Conservation (phyloP, 2,329 filamentous ascomycete genomes). For the Aspergillus fischeri region DNA sequence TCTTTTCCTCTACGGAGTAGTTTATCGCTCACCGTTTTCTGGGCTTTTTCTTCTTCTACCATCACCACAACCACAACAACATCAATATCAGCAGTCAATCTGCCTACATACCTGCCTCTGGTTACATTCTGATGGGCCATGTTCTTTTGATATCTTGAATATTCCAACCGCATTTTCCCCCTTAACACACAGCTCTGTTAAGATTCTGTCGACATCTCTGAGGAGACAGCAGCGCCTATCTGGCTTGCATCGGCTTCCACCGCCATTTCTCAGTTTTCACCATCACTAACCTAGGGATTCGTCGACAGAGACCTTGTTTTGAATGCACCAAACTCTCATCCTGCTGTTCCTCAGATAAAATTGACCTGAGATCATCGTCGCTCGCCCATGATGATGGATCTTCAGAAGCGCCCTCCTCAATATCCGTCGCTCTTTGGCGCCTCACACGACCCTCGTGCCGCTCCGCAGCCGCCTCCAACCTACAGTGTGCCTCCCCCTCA, state of each 20-base stretch:
- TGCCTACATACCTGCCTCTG: not conserved
- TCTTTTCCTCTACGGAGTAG: not conserved
- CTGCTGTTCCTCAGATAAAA: not conserved
- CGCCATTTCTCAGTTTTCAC: conserved; percentile 10
- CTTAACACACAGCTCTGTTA: not conserved
- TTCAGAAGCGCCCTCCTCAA: conserved; percentile 17
- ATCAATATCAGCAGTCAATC: not conserved
- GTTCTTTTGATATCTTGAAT: not conserved
- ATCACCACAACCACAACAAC: not conserved
- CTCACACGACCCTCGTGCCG: conserved; percentile 25
- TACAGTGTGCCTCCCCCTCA: conserved; percentile 3
- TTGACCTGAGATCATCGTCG: not conserved
- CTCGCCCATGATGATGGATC: conserved; percentile 22
- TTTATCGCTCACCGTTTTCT: conserved; percentile 10
- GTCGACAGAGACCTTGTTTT: not conserved
- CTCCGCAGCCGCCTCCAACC: conserved; percentile 19
- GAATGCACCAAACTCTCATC: conserved; percentile 2
- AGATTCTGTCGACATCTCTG: not conserved
- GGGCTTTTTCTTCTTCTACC: conserved; percentile 6
- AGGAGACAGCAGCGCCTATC: not conserved
- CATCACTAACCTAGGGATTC: not conserved
- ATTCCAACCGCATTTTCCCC: not conserved
- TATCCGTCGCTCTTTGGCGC: conserved; percentile 29
- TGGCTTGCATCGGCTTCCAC: conserved; percentile 9
- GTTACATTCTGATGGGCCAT: not conserved